Evolutionary conservation across 805 yeast genomes (phyloP), one percentile per base, ranked within the genome.

Genomic region (Ogataea pilisensis): DNA sequence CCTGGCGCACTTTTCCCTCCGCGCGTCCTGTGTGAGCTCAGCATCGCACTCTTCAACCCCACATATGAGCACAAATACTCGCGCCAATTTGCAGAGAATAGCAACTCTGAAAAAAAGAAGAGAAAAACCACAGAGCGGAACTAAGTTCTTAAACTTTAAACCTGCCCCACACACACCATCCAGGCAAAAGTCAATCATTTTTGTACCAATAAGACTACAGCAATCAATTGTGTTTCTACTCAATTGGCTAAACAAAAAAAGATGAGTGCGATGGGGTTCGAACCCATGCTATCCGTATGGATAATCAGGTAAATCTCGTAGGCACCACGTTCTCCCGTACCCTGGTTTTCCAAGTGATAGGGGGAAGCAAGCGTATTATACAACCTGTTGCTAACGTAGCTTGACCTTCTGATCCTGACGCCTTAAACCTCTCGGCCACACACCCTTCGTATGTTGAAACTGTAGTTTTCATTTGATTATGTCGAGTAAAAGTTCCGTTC

Each of bases 351-450:
- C 16, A 13, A 28, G 16, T 14, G n/a, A 11, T n/a, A 20, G 4
- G 19, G 24, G 34, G 21, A 5, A 16, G 12, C n/a, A 22, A 22
- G 11, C 26, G 11, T 22, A 11, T 11, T 22, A 22, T 22, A 8
- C 11, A 8, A 8, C 9, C 26, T 22, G 11, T 22, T 7, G 7
- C 11, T 22, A 22, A 8, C 13, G 17, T 16, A 19, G 21, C 7
- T 12, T 19, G 13, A 13, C 12, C 21, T 7, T 37, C 41, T 37
- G 41, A 37, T 37, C 41, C 41, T 37, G 41, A 37, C 41, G 41
- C 41, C 41, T 37, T 37, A 37, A 37, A 37, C 41, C 41, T 32
- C 41, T 37, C 41, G 41, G 41, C 41, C 41, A 37, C 41, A 37
- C 41, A 37, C 41, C 41, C 41, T 17, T 37, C 31, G n/a, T 24